Evolutionary conservation across 176 grass and related monocot species (phyloP), one percentile per base, ranked within the genome.

Genomic region (Eragrostis curvula): DNA sequence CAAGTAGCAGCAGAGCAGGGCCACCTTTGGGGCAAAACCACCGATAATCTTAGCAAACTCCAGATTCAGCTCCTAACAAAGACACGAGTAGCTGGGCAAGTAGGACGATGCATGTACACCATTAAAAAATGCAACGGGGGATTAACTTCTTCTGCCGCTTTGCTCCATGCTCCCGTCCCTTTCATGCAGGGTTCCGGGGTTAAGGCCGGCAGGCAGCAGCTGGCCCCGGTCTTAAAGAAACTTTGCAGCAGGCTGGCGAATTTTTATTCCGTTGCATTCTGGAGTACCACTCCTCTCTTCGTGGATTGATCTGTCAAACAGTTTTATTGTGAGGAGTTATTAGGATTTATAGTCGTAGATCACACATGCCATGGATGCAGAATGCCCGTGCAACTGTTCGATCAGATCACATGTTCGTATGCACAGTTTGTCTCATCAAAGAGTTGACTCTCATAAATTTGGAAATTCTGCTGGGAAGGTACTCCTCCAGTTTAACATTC

Each of bases 121-220:
- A 78, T 71, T 29, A 6, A 46, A 40, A 73, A 52, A 17, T 12
- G 6, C 6, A 7, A 41, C 11, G 15, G 39, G 36, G 48, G 30
- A 36, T 21, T 56, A 47, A 48, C 5, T 40, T 9, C 41, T 50
- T 24, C 59, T 59, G 40, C 50, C 29, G 2, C 36, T 78, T 62
- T 85, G 70, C 76, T 73, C 66, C 68, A 50, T 84, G 55, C 62
- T 80, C 56, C 32, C 1, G 70, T 89, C 82, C 51, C 53, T 85
- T 85, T 66, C 77, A 21, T 43, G 70, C 81, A 55, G 70, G 61
- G 40, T 24, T 23, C 25, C 6, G 60, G 5, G 9, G 18, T 52
- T 40, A 53, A 12, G 42, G n/a, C 6, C 10, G 40, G 71, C 50
- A 6, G 60, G 13, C 71, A 44, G 29, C 45, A 3, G 18, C 24